Base-by-base conservation (phyloP, 805 yeast species). In the Nakazawaea anatomiae region DNA sequence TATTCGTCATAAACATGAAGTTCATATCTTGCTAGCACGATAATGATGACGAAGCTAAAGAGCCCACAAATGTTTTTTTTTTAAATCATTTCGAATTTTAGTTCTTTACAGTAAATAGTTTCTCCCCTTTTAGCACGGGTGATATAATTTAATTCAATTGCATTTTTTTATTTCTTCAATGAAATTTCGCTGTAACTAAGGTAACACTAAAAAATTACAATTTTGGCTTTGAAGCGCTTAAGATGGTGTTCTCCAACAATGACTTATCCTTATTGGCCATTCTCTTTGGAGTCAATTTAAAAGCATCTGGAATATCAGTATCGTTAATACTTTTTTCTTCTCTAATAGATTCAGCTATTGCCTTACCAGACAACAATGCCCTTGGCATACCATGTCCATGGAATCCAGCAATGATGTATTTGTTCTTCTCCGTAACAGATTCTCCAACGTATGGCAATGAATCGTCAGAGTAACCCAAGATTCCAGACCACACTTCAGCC, bases 381-480 rank as follows among this genome's bases (percentile, higher is more conserved):
- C 79, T 61, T 35, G 80, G 78, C 79, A 76, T 74, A 27, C 80
- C 80, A 58, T 76, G 80, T 2, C 79, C 80, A 42, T 72, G 70
- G 59, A 73, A 76, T 0, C 80, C 80, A 4, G 79, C 78, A 54
- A 67, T 61, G n/a, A 71, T 60, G 52, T 58, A 74, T n/a, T 66
- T 62, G 50, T 65, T 60, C 38, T 58, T 55, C 34, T 63, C 62
- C 3, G 51, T 50, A 2, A 60, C 42, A 32, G 74, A 51, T 48
- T 69, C 72, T 27, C 80, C 80, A 18, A 75, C 74, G 46, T 68
- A 66, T 3, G 80, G 80, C 29, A 67, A 50, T 4, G 52, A 55
- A 54, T 74, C 77, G 31, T 65, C 63, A 4, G 77, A 61, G 55
- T 66, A 74, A 4, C 79, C 80, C 60, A 74, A 60, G n/a, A 75